phyloP scores from a whole-genome alignment of 805 yeast genomes.

The Teunomyces panamensis region DNA sequence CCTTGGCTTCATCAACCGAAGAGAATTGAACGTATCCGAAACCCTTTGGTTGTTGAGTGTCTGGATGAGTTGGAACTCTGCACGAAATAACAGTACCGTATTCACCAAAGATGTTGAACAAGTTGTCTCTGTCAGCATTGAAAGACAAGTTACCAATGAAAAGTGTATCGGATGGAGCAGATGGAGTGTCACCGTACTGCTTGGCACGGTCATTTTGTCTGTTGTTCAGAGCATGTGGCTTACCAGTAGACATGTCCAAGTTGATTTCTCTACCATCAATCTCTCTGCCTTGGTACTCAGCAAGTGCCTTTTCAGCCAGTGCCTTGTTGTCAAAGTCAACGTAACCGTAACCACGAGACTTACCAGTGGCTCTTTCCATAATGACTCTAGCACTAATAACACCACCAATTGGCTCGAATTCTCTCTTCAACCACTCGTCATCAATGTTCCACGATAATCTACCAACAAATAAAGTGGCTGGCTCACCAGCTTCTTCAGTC shows the following conservation, averaged over 20 bases:
- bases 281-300: constrained; percentile 86
- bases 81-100: constrained; percentile 83
- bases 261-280: constrained; percentile 96
- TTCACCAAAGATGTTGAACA: constrained; percentile 70
- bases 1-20: constrained; percentile 83
- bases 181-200: constrained; percentile 84
- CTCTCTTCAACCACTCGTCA: constrained; percentile 87
- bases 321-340: constrained; percentile 83
- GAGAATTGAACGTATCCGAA: constrained; percentile 96
- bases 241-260: constrained; percentile 85
- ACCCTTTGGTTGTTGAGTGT: constrained; percentile 98
- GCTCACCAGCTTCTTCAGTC: constrained; percentile 48
- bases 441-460: constrained; percentile 97
- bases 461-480: constrained; percentile 92
- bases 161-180: constrained; percentile 92
- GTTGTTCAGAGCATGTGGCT: constrained; percentile 59
- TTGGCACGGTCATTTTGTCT: constrained; percentile 75
- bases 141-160: constrained; percentile 96
- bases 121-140: constrained; percentile 76
- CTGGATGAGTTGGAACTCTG: constrained; percentile 97
- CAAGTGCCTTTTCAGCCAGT: constrained; percentile 82
- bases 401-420: constrained; percentile 81
- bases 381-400: constrained; percentile 88
- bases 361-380: constrained; percentile 86
- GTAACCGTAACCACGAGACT: constrained; percentile 96